phyloP scores from a whole-genome alignment of 306 rosid species.

The Medicago ruthenica region DNA sequence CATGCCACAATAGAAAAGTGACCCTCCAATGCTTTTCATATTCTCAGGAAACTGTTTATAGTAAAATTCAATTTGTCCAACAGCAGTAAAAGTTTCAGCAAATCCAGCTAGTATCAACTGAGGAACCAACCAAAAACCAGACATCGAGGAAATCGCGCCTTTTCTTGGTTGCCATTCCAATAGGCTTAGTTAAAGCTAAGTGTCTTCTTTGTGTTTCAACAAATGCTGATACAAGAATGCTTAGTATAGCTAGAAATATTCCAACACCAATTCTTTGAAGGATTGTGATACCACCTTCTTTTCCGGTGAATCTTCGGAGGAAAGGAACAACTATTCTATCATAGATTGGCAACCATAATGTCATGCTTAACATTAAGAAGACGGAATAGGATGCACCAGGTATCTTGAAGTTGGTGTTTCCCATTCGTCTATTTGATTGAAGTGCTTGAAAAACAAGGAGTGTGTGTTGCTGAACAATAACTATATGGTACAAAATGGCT shows the following conservation, averaged over 20 bases:
- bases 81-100: slow-evolving; percentile 58
- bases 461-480: slow-evolving; percentile 63
- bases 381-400: slow-evolving; percentile 74
- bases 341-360: slow-evolving; percentile 69
- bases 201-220: slow-evolving; percentile 63
- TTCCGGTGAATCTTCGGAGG: slow-evolving; percentile 56
- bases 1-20: slow-evolving; percentile 67
- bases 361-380: slow-evolving; percentile 70
- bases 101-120: slow-evolving; percentile 66
- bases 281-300: slow-evolving; percentile 77
- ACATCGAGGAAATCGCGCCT: slow-evolving; percentile 82
- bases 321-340: slow-evolving; percentile 68
- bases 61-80: slow-evolving; percentile 80
- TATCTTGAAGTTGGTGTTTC: slow-evolving; percentile 57
- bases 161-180: slow-evolving; percentile 64
- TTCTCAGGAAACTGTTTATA: slow-evolving; percentile 92
- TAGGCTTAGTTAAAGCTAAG: slow-evolving; percentile 55
- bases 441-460: slow-evolving; percentile 80
- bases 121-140: slow-evolving; percentile 75
- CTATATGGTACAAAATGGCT: slow-evolving; percentile 48
- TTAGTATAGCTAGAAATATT: slow-evolving; percentile 50
- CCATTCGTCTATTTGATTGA: slow-evolving; percentile 67
- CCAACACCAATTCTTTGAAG: slow-evolving; percentile 86
- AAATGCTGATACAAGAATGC: slow-evolving; percentile 62
- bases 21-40: slow-evolving; percentile 85